phyloP scores from a whole-genome alignment of 139 green algal genomes.

The Asterochloris sp. region DNA sequence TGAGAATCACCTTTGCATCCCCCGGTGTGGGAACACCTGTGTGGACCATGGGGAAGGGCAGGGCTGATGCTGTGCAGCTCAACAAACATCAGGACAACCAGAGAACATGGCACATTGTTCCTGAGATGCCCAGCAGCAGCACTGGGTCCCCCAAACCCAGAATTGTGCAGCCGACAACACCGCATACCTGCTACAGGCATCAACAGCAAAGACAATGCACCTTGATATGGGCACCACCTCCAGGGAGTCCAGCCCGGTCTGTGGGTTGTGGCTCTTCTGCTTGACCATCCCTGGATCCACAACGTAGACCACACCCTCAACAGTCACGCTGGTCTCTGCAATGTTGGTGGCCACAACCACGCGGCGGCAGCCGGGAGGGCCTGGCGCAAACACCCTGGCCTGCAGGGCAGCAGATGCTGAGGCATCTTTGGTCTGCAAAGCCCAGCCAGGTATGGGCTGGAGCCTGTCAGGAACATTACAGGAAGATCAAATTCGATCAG shows the following conservation, averaged over 20 bases:
- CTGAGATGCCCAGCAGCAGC: too few species aligned
- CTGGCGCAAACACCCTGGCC: constrained; percentile 78
- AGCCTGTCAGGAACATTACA: background rate
- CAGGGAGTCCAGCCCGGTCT: constrained; percentile 83
- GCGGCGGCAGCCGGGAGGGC: constrained; percentile 63
- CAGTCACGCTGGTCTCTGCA: constrained; percentile 94
- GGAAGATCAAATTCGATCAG: background rate
- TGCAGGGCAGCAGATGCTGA: constrained; percentile 32
- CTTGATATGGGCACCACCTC: constrained; percentile 75
- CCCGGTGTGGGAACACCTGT: too few species aligned
- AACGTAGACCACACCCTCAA: constrained; percentile 86
- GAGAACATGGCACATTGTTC: too few species aligned
- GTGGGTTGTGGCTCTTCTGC: constrained; percentile 86
- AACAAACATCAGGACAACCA: too few species aligned
- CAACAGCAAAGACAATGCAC: background rate
- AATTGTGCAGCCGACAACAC: background rate
- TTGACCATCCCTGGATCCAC: constrained; percentile 90
- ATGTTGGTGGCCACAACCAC: constrained; percentile 96
- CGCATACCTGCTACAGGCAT: too few species aligned
- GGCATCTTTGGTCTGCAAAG: background rate
- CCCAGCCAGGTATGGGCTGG: background rate
- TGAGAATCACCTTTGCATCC: too few species aligned
- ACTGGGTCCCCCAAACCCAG: too few species aligned
- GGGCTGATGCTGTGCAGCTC: too few species aligned
- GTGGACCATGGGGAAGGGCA: too few species aligned